Conservation (phyloP, 768 basidiomycete genomes). For the Agaricus blazei region DNA sequence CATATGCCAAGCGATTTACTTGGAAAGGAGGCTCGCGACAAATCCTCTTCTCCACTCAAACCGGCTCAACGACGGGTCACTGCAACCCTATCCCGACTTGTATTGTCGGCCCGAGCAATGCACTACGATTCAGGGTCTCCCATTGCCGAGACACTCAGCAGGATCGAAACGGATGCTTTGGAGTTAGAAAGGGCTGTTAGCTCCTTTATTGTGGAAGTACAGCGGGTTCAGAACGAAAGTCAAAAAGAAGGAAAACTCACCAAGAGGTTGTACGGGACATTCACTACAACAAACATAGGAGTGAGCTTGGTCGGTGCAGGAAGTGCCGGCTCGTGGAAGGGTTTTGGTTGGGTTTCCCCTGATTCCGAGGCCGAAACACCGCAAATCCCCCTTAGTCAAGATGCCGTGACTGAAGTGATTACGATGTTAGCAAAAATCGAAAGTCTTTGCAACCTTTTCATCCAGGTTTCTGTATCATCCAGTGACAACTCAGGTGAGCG, state of each 20-base stretch:
- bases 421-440: slow-evolving; percentile 43
- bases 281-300: slow-evolving; percentile 61
- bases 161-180: slow-evolving; percentile 71
- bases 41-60: slow-evolving; percentile 58
- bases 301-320: slow-evolving; percentile 80
- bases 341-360: slow-evolving; percentile 73
- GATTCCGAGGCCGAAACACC: slow-evolving; percentile 46
- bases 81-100: slow-evolving; percentile 83
- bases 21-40: slow-evolving; percentile 44
- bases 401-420: slow-evolving; percentile 51
- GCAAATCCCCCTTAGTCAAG: slow-evolving; percentile 41
- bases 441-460: slow-evolving; percentile 38
- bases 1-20: slow-evolving; percentile 56
- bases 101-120: slow-evolving; percentile 87
- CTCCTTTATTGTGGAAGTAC: slow-evolving; percentile 67
- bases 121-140: slow-evolving; percentile 71
- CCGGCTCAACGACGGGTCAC: slow-evolving; percentile 83
- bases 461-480: slow-evolving; percentile 25
- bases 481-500: slow-evolving; percentile 33
- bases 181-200: slow-evolving; percentile 70
- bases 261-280: slow-evolving; percentile 59
- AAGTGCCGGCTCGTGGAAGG: slow-evolving; percentile 72
- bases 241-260: slow-evolving; percentile 24
- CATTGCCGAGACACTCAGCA: slow-evolving; percentile 55
- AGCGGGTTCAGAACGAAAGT: slow-evolving; percentile 42